Conservation (phyloP, 2,329 filamentous ascomycete species). For the Botryotinia convoluta region DNA sequence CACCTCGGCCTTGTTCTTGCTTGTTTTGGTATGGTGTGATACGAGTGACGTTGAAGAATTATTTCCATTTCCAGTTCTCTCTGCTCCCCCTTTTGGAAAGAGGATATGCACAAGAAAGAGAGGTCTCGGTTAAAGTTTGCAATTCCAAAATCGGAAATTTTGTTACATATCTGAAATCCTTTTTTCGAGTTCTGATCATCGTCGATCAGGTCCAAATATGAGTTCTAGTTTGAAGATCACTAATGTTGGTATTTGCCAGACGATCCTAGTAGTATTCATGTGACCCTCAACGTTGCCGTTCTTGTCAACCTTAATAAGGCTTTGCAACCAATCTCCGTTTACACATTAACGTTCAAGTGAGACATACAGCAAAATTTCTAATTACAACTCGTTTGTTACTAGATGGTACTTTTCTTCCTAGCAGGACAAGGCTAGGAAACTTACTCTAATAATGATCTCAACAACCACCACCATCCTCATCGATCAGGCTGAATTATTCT, state of each 20-base stretch:
- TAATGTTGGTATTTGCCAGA: rapidly evolving
- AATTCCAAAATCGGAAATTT: no score
- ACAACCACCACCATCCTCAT: background rate
- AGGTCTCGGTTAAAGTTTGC: background rate
- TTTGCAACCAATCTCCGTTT: background rate
- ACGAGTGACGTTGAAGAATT: background rate
- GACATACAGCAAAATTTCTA: background rate
- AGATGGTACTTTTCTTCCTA: no score
- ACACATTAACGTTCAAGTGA: background rate
- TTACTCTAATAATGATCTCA: rapidly evolving
- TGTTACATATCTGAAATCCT: background rate
- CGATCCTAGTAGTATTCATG: background rate
- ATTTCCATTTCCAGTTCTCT: background rate
- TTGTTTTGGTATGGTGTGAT: background rate
- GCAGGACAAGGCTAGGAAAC: no score
- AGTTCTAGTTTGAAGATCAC: background rate
- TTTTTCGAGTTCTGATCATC: background rate
- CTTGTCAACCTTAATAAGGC: background rate
- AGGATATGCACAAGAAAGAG: background rate
- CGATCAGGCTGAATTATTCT: background rate
- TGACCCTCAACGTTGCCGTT: background rate
- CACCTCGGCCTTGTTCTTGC: background rate
- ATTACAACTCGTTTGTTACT: no score
- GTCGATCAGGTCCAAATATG: background rate
- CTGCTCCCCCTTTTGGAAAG: background rate